Base-by-base conservation (phyloP, 2,329 filamentous ascomycete species). In the Aspergillus novoparasiticus region DNA sequence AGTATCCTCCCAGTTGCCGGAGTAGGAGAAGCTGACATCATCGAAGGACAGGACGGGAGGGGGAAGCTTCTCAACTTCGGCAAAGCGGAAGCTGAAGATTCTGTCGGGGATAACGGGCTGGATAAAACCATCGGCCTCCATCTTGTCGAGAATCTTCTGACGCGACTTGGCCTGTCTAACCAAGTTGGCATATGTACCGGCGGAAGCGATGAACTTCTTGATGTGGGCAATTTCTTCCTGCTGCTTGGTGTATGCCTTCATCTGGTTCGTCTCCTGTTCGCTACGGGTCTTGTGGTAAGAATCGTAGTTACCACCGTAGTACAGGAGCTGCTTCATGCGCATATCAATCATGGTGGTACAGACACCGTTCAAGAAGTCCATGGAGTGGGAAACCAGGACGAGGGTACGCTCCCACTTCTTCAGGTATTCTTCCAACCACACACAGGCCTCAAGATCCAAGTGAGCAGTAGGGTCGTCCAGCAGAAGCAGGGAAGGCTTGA, bases 241-340 rank as follows among this genome's bases (percentile, higher is more conserved):
- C 81, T 99, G 95, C 87, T 99, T 99, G 80, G 91, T 86, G 85
- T 99, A 99, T 68, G 95, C 95, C 87, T 98, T 99, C 88, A 91
- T 93, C 85, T 99, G 95, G 85, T 99, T 99, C 80, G 90, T 89
- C 83, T 99, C 95, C 81, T 97, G 91, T 82, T 99, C 95, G 60
- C 87, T 83, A 66, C 94, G 89, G 58, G 94, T 98, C 91, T 98
- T 99, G 82, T 89, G 84, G 85, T 99, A 94, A 51, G 94, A 93
- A 82, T 99, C 95, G 88, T 98, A 99, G 88, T 99, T 98, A 88
- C 96, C 95, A 87, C 95, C 96, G 78, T 97, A 99, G 91, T 99
- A 99, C 69, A 94, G 81, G 72, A 99, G 90, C 79, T 90, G 84
- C 83, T 91, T 92, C 78, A 86, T 81, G 73, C 95, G 91, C 95